A percentile compares a stretch with the other conserved stretches of the same genome.
Conservation (phyloP, 306 rosid genomes). For the Quercus agrifolia region DNA sequence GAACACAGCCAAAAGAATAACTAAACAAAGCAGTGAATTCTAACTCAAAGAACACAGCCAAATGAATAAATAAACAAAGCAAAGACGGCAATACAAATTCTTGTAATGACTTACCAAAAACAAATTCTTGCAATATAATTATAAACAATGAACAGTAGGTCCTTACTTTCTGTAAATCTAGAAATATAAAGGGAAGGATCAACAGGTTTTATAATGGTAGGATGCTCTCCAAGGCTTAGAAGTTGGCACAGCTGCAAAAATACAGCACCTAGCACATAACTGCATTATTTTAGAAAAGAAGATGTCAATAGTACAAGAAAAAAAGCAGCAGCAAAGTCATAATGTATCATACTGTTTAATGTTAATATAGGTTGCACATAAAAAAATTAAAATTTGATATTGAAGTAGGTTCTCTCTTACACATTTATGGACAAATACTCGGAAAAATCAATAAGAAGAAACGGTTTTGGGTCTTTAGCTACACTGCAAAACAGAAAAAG, state of each 20-base stretch:
- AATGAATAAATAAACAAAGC: neutral
- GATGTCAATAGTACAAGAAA: constrained; percentile 11
- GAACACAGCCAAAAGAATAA: neutral
- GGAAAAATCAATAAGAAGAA: constrained; percentile 88
- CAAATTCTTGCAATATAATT: neutral
- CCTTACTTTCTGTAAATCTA: constrained; percentile 64
- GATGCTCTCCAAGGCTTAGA: constrained; percentile 63
- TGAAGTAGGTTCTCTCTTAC: constrained; percentile 40
- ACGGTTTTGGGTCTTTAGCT: constrained; percentile 50
- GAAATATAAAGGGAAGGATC: constrained; percentile 80
- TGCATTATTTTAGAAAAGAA: constrained; percentile 27
- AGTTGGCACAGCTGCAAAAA: constrained; percentile 82
- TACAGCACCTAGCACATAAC: constrained; percentile 72
- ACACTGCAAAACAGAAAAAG: constrained; percentile 40
- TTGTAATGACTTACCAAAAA: no score
- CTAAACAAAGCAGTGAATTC: neutral
- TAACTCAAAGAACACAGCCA: neutral
- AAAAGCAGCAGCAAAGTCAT: constrained; percentile 1
- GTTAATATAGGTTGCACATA: neutral
- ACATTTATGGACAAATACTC: constrained; percentile 57
- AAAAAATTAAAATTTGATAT: neutral
- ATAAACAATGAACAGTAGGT: neutral
- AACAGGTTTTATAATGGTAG: constrained; percentile 62
- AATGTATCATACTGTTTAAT: neutral
- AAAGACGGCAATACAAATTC: neutral